Base-by-base conservation (phyloP, 2,329 filamentous ascomycete species). In the Verticillium tricorpus region DNA sequence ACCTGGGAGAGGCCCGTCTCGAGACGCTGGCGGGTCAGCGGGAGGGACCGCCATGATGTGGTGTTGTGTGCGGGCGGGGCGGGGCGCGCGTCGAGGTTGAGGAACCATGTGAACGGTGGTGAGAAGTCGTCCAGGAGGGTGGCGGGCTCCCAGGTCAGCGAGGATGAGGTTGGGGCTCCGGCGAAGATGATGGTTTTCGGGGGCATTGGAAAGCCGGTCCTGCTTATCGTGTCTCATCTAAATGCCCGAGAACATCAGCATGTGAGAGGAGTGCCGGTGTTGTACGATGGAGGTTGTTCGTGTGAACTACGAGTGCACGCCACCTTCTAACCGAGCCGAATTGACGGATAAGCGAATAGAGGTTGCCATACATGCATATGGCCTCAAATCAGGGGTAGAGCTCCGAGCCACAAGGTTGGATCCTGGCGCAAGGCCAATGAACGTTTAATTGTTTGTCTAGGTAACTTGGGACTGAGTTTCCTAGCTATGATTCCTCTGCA, bases 11-110 rank as follows among this genome's bases (percentile, higher is more conserved):
- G 77, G 32, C 84, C 82, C 0, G 82, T 83, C 8, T 74, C 73
- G 5, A 86, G 71, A 40, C 78, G 77, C n/a, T 75, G 70, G 56
- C 73, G 76, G 19, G 76, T 70, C 1, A 87, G 69, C 0, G 83
- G 77, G 8, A 88, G 75, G 5, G 80, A 83, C 56, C 85, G 79
- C 86, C 86, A 89, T 35, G 76, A 72, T 2, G 79, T 75, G 25
- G 74, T 58, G 32, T 39, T 22, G 3, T 35, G 32, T n/a, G 55
- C 6, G 8, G 55, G 34, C 34, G 19, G 8, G 1, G 14, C 34
- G 32, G 11, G 57, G 9, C 5, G 32, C n/a, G n/a, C 15, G 17
- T 45, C 14, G 4, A n/a, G 12, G 28, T 32, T 45, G 31, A 59
- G 45, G 40, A 2, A 72, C 37, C 25, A 67, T 67, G 19, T 75